Evolutionary conservation across 1,284 basidiomycete genomes (phyloP), one percentile per base, ranked within the genome.

Genomic region (Mycosarcoma maydis): DNA sequence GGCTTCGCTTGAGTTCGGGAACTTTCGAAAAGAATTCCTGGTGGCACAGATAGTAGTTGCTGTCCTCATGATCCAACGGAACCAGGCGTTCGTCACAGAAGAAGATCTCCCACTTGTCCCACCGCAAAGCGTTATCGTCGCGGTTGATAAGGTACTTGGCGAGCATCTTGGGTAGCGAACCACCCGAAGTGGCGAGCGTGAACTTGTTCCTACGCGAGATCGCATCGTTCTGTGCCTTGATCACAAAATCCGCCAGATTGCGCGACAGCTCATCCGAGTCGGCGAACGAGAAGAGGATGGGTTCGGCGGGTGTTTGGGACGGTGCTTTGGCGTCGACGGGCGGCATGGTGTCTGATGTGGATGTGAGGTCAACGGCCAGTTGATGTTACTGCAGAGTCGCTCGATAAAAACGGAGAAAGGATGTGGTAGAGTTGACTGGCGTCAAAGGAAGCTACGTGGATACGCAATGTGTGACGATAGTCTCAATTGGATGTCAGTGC

Each of bases 51-150:
- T 83, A 80, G 84, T 95, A 94, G 84, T 98, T 98, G 36, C 92
- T 94, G 81, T 98, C 94, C 50, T 89, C 86, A 80, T 96, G 87
- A 84, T 94, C 89, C 77, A 98, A 88, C 0, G 94, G 92, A 13
- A 99, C 96, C 54, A 90, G 88, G 52, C 96, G 91, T 85, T 99
- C 96, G 83, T 99, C 96, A 48, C 90, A 93, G 83, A 98, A 98
- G 85, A 91, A 99, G 77, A 98, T 89, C 76, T 98, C 92, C 94
- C 94, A 98, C 83, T 92, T 92, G 82, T 94, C 90, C 94, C 96
- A 99, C 82, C 91, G 91, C 14, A 94, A 87, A 40, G 75, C 78
- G 45, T 87, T 87, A 37, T 89, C 85, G 19, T 55, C 57, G 72
- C 91, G 86, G 53, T 83, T 86, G 62, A 94, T 87, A 70, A 98